Evolutionary conservation across 2,329 filamentous ascomycete species (phyloP), one percentile per base, ranked within the genome.

Genomic region (Pseudocercospora cruenta): DNA sequence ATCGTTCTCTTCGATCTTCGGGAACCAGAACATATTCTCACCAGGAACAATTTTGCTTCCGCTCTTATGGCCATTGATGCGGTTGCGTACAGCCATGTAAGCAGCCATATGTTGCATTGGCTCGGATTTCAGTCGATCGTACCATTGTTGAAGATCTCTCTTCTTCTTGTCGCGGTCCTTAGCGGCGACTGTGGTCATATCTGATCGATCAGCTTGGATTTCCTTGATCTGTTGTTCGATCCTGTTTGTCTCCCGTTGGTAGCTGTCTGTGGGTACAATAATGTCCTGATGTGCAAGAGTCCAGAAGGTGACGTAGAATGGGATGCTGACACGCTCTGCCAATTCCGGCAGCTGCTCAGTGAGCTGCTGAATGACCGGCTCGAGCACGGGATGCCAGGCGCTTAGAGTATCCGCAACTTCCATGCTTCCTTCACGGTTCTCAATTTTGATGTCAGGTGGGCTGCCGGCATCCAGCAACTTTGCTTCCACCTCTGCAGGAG

Each of bases 271-370:
- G 0, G 92, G 91, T 69, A 94, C 88, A 64, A 88, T 87, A 64
- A 97, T 83, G 76, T 99, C 94, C 54, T 91, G 89, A 2, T 96
- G 85, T 28, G 93, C 90, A 12, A 97, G 84, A 59, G 94, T 90
- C 95, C 95, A 99, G 80, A 99, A 99, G 0, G 91, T 91, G 51
- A 91, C 88, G 74, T 93, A 97, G 77, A 97, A 94, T 31, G 91
- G 88, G 0, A 93, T 84, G 51, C 88, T 93, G 60, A 97, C 86
- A 58, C 87, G 87, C 10, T 87, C 82, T 84, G 90, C 93, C 4
- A 88, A 86, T 7, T 87, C 85, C 1, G 86, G 79, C 10, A 92
- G 77, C 0, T 86, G 81, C 5, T 82, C 80, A 66, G 87, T 86
- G 19, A 97, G 85, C 31, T 88, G 85, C 8, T 90, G 86, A 64